Evolutionary conservation across 1,139 yeast genomes (phyloP).

Genomic region (Suhomyces bribrorum): DNA sequence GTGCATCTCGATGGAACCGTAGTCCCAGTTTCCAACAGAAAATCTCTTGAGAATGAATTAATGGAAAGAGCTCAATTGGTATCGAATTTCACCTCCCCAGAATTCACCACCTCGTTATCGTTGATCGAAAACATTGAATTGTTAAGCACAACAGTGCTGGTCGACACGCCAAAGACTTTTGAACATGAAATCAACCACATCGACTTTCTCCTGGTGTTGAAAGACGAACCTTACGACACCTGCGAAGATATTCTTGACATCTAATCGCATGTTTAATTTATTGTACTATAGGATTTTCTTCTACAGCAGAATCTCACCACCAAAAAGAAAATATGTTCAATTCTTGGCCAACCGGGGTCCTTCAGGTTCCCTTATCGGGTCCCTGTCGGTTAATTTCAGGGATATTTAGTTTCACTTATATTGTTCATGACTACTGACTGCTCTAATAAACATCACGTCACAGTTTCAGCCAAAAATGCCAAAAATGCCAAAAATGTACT

Average conservation of each 20-base stretch:
- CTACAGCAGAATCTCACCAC: too few relatives aligned
- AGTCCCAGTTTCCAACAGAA: constrained; percentile 24
- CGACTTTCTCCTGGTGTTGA: constrained; percentile 21
- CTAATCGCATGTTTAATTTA: constrained; percentile 1
- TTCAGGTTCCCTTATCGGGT: too few relatives aligned
- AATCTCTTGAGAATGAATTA: constrained; percentile 29
- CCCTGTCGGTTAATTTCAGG: too few relatives aligned
- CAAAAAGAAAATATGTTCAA: too few relatives aligned
- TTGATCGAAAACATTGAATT: constrained; percentile 32
- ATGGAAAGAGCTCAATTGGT: constrained; percentile 19
- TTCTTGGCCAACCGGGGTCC: too few relatives aligned
- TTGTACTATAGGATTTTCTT: not conserved
- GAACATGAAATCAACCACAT: constrained; percentile 20
- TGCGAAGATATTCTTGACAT: constrained; percentile 5
- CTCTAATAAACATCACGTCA: too few relatives aligned
- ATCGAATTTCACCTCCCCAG: constrained; percentile 6
- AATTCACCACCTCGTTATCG: constrained; percentile 9
- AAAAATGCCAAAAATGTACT: too few relatives aligned
- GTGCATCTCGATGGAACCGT: constrained; percentile 11
- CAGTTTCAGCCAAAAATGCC: too few relatives aligned
- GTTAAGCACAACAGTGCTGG: constrained; percentile 18
- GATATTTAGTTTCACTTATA: too few relatives aligned
- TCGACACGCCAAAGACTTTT: constrained; percentile 2
- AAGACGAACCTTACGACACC: constrained; percentile 23
- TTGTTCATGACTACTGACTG: too few relatives aligned